A percentile compares a stretch with the other conserved stretches of the same genome.
Conservation (phyloP, 495 filamentous ascomycete species). For the Aspergillus bertholletiae region DNA sequence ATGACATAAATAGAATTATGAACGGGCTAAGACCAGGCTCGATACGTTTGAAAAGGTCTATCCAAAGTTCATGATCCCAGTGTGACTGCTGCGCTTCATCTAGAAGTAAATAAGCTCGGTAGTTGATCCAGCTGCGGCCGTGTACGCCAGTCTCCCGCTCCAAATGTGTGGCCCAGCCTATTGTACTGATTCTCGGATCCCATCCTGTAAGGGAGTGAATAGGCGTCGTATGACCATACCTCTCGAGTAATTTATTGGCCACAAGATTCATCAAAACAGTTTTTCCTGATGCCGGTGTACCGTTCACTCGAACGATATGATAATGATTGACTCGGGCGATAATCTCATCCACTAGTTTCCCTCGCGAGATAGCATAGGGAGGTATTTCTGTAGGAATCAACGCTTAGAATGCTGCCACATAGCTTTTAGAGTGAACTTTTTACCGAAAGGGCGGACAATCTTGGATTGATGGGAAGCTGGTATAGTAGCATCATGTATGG, state of each 20-base stretch:
- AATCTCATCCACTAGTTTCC: slow-evolving; percentile 1
- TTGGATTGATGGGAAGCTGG: neutral
- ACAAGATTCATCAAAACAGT: slow-evolving; percentile 11
- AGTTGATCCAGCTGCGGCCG: slow-evolving; percentile 6
- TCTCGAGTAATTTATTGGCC: slow-evolving; percentile 10
- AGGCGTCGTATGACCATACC: slow-evolving; percentile 1
- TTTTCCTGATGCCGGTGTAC: slow-evolving; percentile 16
- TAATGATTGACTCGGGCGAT: slow-evolving; percentile 8
- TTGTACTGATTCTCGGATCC: slow-evolving; percentile 2
- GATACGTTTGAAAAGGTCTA: slow-evolving; percentile 15
- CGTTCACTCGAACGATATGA: slow-evolving; percentile 10
- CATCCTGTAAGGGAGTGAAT: slow-evolving; percentile 9
- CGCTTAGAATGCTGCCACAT: slow-evolving; percentile 4
- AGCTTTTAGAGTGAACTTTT: slow-evolving; percentile 1
- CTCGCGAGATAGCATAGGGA: neutral
- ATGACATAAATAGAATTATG: slow-evolving; percentile 17
- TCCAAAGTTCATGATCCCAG: slow-evolving; percentile 11
- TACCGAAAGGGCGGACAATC: slow-evolving; percentile 3
- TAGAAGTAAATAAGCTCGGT: slow-evolving; percentile 11
- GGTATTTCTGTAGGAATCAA: slow-evolving; percentile 5
- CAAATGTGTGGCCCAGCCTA: slow-evolving; percentile 7
- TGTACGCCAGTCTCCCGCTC: slow-evolving; percentile 9
- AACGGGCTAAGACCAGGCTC: neutral
- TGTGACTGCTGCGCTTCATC: slow-evolving; percentile 16
- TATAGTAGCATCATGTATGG: no score